Percentiles rank a stretch among this genome's conserved stretches.
Evolutionary conservation across 1,284 basidiomycete species (phyloP).

Genomic region (Xerocomus amazonicus): DNA sequence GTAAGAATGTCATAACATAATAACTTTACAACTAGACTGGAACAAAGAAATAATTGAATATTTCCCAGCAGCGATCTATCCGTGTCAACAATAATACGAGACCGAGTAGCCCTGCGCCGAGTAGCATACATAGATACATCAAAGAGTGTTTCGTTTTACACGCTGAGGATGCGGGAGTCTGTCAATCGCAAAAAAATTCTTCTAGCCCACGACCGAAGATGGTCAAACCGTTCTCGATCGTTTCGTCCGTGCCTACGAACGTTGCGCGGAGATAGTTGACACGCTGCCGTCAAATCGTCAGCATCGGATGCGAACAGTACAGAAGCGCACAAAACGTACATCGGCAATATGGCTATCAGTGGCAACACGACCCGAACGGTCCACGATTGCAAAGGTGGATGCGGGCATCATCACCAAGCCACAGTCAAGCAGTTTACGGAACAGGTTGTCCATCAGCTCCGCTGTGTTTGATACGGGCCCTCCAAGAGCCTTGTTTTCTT

Average conservation of each 20-base stretch:
- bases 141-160: neutral
- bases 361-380: slow-evolving; percentile 19
- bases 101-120: neutral
- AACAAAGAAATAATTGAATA: neutral
- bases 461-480: slow-evolving; percentile 30
- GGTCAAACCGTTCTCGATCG: slow-evolving; percentile 27
- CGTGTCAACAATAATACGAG: neutral
- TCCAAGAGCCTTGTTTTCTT: slow-evolving; percentile 13
- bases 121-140: neutral
- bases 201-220: slow-evolving; percentile 26
- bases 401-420: slow-evolving; percentile 35
- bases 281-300: slow-evolving; percentile 17
- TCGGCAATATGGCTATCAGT: slow-evolving; percentile 25
- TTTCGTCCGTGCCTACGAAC: slow-evolving; percentile 33
- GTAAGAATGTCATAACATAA: too few relatives aligned
- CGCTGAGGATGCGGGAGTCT: neutral
- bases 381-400: slow-evolving; percentile 33
- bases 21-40: neutral
- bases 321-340: slow-evolving; percentile 13
- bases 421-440: slow-evolving; percentile 28
- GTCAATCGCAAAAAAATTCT: slow-evolving; percentile 27
- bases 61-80: neutral
- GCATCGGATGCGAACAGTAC: neutral
- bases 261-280: slow-evolving; percentile 33
- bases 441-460: slow-evolving; percentile 35